Evolutionary conservation across 2,329 filamentous ascomycete species (phyloP), one percentile per base, ranked within the genome.

Genomic region (Trichoderma koningiopsis): DNA sequence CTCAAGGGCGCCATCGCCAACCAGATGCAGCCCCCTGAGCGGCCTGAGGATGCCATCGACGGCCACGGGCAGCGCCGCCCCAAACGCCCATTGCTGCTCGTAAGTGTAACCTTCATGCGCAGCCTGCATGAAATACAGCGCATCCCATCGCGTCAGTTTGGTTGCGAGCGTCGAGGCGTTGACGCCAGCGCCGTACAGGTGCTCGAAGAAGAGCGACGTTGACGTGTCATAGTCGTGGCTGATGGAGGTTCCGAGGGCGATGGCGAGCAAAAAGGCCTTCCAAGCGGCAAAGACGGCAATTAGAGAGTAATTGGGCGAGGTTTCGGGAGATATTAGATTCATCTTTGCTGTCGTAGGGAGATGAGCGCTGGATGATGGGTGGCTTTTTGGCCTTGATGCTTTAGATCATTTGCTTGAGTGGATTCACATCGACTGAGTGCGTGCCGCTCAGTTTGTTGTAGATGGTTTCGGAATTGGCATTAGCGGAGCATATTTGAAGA

Each of bases 71-170:
- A 88, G 72, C 70, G 80, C 81, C 68, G 75, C 72, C 47, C 90
- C 90, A 80, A 94, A 96, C 0, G 92, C 93, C 92, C 92, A 96
- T 79, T 95, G 91, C 80, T 96, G 93, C 81, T 96, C 93, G 77
- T 88, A 91, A 13, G 89, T 68, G 73, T 93, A 89, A 40, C 91
- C 91, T 13, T 86, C 83, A 53, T 83, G 83, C 5, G 91, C 87
- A 56, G 83, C 78, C 72, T 88, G 85, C 70, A 90, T 82, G 75
- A 90, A 95, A 78, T 95, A 96, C 73, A 96, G 83, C 37, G 90
- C 91, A 78, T 96, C 93, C 93, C 93, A 96, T 77, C 92, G 86
- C 7, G 89, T 89, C 69, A 96, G 81, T 55, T 88, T 88, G 40
- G 84, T 79, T 24, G 83, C 78, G 2, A 91, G 74, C 13, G 82